Evolutionary conservation across 1,284 basidiomycete genomes (phyloP).

Genomic region (Marasmius oreades): DNA sequence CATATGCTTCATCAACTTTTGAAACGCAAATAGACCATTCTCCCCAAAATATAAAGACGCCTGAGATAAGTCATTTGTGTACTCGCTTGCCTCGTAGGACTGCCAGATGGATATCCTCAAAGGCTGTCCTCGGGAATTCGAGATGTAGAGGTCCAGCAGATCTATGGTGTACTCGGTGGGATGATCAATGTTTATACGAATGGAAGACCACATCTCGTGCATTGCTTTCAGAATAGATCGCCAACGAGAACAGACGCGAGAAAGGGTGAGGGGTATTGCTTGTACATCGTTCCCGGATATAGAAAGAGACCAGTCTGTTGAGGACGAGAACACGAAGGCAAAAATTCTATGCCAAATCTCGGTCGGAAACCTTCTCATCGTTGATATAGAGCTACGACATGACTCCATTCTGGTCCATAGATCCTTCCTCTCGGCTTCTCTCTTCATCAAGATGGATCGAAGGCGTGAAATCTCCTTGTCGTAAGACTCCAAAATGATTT

Average conservation of each 20-base stretch:
- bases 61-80: not conserved
- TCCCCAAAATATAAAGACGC: not conserved
- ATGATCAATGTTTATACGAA: not conserved
- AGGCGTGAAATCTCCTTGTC: not conserved
- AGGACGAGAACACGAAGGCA: not conserved
- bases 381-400: not conserved
- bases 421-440: not conserved
- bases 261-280: not conserved
- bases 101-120: not conserved
- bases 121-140: not conserved
- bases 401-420: not conserved
- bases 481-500: not conserved
- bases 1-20: not conserved
- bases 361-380: not conserved
- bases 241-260: not conserved
- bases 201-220: not conserved
- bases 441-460: not conserved
- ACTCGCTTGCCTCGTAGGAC: not conserved
- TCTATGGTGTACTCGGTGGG: not conserved
- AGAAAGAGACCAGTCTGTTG: not conserved
- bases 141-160: not conserved
- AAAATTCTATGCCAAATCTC: not conserved
- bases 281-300: not conserved
- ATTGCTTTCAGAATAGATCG: not conserved
- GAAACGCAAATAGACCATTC: not conserved